A percentile compares a stretch with the other conserved stretches of the same genome.
These are phyloP conservation scores for Fusarium beomiforme DNA, from an alignment of 2,329 filamentous ascomycete species.

Conservation along the genomic window DNA sequence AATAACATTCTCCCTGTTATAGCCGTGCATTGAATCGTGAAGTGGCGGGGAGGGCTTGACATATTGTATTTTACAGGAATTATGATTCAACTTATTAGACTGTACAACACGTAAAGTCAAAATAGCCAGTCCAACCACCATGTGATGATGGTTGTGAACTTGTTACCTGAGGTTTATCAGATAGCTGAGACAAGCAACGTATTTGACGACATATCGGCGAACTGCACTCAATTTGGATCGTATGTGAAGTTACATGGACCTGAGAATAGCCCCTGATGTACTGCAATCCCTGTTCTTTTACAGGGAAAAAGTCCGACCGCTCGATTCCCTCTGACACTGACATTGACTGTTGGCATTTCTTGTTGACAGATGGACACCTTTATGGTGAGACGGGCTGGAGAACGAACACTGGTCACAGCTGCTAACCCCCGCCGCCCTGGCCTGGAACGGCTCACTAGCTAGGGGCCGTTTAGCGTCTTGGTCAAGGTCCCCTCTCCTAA, in stretches of 20 bases:
- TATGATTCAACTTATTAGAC: neutral
- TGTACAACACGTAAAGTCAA: neutral
- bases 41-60: neutral
- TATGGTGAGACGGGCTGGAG: constrained; percentile 2
- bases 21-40: constrained; percentile 7
- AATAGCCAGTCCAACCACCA: neutral
- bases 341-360: neutral
- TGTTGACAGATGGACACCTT: constrained; percentile 8
- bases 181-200: neutral
- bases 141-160: neutral
- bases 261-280: constrained; percentile 18
- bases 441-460: constrained; percentile 35
- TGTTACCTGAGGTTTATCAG: neutral
- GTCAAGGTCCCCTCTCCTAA: constrained; percentile 6
- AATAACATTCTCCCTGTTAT: constrained; percentile 17
- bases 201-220: neutral
- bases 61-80: neutral
- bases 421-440: constrained; percentile 19
- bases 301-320: constrained; percentile 1
- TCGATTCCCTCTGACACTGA: neutral
- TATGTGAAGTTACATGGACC: neutral
- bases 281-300: constrained; percentile 7
- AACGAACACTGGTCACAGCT: neutral
- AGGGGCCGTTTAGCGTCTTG: constrained; percentile 34
- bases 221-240: constrained; percentile 1